phyloP scores from a whole-genome alignment of 306 rosid species.

The Malus asiatica region DNA sequence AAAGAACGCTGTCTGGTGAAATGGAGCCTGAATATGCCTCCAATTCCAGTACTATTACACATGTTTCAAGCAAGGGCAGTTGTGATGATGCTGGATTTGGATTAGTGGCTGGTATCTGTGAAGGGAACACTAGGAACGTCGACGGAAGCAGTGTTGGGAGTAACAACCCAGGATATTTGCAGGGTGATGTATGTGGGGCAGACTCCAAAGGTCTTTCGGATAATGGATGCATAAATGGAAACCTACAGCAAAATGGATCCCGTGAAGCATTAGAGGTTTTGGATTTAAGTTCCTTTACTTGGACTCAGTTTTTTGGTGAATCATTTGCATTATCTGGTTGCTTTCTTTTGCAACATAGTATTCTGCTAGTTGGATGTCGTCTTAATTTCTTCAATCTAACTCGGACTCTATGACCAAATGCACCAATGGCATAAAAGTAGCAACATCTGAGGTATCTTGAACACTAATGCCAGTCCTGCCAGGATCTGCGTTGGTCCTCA shows the following conservation, averaged over 20 bases:
- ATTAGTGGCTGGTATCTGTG: constrained; percentile 24
- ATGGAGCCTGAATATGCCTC: constrained; percentile 40
- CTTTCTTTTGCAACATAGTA: neutral
- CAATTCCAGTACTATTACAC: constrained; percentile 52
- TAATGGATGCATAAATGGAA: constrained; percentile 18
- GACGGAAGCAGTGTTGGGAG: constrained; percentile 30
- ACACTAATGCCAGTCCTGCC: constrained; percentile 6
- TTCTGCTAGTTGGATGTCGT: constrained; percentile 10
- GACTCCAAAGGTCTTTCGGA: constrained; percentile 22
- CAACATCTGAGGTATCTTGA: constrained; percentile 8
- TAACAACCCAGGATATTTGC: constrained; percentile 18
- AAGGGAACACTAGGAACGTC: constrained; percentile 25
- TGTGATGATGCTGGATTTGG: constrained; percentile 47
- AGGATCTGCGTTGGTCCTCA: constrained; percentile 14
- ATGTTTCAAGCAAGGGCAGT: constrained; percentile 44
- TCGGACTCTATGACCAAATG: constrained; percentile 11
- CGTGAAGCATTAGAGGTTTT: constrained; percentile 59
- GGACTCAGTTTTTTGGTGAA: neutral
- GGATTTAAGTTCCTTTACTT: constrained; percentile 34
- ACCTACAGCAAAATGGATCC: constrained; percentile 23
- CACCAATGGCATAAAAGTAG: constrained; percentile 6
- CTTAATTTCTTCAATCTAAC: constrained; percentile 2
- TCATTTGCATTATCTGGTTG: constrained; percentile 1
- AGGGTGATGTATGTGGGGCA: constrained; percentile 21
- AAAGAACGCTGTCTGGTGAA: constrained; percentile 31